Percentiles rank a stretch among this genome's conserved stretches.
Conservation (phyloP, 2,329 filamentous ascomycete genomes). For the Ceratocystis harringtonii region DNA sequence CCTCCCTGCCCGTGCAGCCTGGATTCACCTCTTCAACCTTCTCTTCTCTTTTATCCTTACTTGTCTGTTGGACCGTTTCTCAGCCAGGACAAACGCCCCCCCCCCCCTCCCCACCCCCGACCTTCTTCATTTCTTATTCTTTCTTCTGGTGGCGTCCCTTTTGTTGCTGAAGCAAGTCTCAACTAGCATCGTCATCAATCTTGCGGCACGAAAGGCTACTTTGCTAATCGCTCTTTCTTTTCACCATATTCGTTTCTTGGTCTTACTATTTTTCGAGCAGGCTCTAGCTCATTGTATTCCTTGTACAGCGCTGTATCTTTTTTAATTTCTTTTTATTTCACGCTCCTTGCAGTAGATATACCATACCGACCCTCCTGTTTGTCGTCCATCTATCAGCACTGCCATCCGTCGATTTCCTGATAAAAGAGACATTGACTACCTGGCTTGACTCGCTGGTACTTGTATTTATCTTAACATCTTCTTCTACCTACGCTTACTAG, state of each 20-base stretch:
- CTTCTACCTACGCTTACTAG: not conserved
- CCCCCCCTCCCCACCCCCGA: not conserved
- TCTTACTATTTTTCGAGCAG: slow-evolving; percentile 1
- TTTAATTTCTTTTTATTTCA: slow-evolving; percentile 1
- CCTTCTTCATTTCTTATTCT: not conserved
- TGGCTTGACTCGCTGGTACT: not conserved
- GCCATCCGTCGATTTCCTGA: not conserved
- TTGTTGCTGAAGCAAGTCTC: not conserved
- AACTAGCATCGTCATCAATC: not conserved
- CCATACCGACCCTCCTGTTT: not conserved
- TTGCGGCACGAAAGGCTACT: not conserved
- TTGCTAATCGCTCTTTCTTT: not conserved
- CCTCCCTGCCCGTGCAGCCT: not conserved
- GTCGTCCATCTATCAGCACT: not conserved
- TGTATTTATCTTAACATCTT: not conserved
- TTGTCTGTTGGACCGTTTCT: not conserved
- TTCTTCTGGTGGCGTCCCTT: not conserved
- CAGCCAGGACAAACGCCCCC: not conserved
- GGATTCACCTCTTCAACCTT: not conserved
- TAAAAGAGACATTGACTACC: not conserved
- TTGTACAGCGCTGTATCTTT: slow-evolving; percentile 5
- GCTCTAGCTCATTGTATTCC: not conserved
- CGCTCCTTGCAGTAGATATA: not conserved
- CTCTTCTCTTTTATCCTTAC: not conserved
- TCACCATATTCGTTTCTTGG: not conserved